phyloP scores from a whole-genome alignment of 305 asterid species.

The Lippia alba region DNA sequence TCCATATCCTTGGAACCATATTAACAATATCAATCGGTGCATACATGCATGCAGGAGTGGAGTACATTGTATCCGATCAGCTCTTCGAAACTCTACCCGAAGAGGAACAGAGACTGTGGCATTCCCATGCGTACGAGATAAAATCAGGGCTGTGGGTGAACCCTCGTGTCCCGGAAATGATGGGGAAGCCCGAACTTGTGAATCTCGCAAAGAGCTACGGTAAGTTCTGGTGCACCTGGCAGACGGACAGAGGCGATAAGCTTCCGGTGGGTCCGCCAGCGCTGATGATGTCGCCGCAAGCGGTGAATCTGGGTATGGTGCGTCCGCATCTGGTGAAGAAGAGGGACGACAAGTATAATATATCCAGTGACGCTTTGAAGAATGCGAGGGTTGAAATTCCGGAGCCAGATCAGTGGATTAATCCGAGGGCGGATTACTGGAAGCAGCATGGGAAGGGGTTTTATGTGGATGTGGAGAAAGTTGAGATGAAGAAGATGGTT shows the following conservation, averaged over 20 bases:
- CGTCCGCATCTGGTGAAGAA: constrained; percentile 45
- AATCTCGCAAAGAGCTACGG: constrained; percentile 68
- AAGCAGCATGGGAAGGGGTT: constrained; percentile 75
- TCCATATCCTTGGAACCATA: no score
- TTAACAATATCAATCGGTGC: no score
- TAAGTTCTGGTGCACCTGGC: constrained; percentile 96
- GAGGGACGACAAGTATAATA: constrained; percentile 61
- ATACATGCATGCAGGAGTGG: constrained; percentile 55
- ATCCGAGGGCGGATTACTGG: constrained; percentile 84
- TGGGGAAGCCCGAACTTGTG: constrained; percentile 52
- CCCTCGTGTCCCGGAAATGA: constrained; percentile 72
- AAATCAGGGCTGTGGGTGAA: constrained; percentile 71
- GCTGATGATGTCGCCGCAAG: constrained; percentile 87
- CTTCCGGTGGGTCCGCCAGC: constrained; percentile 76
- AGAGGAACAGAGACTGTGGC: constrained; percentile 89
- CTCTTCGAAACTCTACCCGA: constrained; percentile 59
- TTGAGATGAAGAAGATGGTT: constrained; percentile 55
- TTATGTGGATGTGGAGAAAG: constrained; percentile 43
- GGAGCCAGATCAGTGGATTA: constrained; percentile 60
- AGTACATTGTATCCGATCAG: constrained; percentile 66
- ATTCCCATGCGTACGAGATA: constrained; percentile 87
- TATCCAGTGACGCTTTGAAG: constrained; percentile 51
- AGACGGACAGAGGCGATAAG: constrained; percentile 78
- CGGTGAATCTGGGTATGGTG: constrained; percentile 55
- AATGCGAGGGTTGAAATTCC: constrained; percentile 49